Base-by-base conservation (phyloP, 2,329 filamentous ascomycete species). In the Claviceps sp. region DNA sequence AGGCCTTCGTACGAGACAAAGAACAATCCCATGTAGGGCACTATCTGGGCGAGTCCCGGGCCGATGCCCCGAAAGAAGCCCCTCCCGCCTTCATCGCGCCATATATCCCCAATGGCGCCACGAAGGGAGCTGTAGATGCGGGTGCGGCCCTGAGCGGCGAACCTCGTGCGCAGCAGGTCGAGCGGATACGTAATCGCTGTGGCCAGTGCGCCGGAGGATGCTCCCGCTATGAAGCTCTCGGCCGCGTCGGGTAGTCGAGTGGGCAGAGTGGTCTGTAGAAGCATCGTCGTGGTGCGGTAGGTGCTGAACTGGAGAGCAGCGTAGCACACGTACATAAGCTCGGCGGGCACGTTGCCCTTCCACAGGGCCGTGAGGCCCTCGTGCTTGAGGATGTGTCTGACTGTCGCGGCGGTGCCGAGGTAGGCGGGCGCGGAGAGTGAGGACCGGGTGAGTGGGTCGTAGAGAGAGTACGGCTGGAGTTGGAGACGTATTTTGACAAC, bases 401-500 rank as follows among this genome's bases (percentile, higher is more conserved):
- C 73, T 1, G 89, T 95, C 11, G 78, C 76, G 42, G 89, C 61
- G 0, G 88, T 89, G 59, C 89, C 89, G 63, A 84, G 88, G 71
- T 91, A 87, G 46, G 72, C 72, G 50, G 65, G 68, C 13, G 73
- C 65, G 54, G 70, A 57, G 57, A 71, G 71, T 18, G 38, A 40
- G 56, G 79, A 74, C 44, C 83, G 74, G 46, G 81, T 77, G 9
- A 82, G 68, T 2, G 88, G 85, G 62, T 91, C 85, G 60, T 84
- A 85, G 54, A 87, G 79, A 48, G 88, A 89, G 71, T 94, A 86
- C 45, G 87, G 81, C 68, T 97, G 93, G 18, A 98, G 82, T 67
- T 98, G 93, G 46, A 97, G 83, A 47, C 93, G 87, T 70, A 98
- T 98, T 74, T 98, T 97, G 71, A 97, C 82, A 56, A 98, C 93